Conservation (phyloP, 2,329 filamentous ascomycete species). For the Knoxdaviesia proteae region DNA sequence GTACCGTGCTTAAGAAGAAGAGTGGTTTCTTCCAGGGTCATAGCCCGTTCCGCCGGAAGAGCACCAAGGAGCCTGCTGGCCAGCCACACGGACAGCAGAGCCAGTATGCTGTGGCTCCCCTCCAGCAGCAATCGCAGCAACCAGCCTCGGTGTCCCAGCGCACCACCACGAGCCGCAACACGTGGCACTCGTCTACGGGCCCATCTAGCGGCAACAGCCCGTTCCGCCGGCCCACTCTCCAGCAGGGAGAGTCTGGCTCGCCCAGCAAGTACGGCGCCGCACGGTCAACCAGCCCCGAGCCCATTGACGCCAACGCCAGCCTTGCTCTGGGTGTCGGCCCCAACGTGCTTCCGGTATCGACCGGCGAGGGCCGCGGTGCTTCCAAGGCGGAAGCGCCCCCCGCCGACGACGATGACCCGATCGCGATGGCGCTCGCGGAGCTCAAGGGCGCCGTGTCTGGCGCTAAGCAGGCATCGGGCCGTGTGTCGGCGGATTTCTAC, state of each 20-base stretch:
- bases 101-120: not conserved
- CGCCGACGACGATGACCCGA: slow-evolving; percentile 51
- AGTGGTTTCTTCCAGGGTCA: slow-evolving; percentile 88
- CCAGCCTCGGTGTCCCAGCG: slow-evolving; percentile 11
- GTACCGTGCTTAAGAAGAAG: slow-evolving; percentile 38
- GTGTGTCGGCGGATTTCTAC: slow-evolving; percentile 91
- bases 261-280: too few relatives aligned
- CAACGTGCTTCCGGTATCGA: slow-evolving; percentile 85
- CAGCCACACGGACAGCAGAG: too few relatives aligned
- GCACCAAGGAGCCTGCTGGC: slow-evolving; percentile 41
- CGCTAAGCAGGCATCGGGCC: slow-evolving; percentile 51
- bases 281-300: slow-evolving; percentile 43
- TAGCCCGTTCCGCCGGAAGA: slow-evolving; percentile 83
- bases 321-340: slow-evolving; percentile 87
- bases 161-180: slow-evolving; percentile 28
- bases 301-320: slow-evolving; percentile 77
- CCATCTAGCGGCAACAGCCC: slow-evolving; percentile 7
- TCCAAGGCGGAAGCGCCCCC: slow-evolving; percentile 14
- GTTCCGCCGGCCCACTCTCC: too few relatives aligned
- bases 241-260: too few relatives aligned
- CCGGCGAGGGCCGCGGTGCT: slow-evolving; percentile 10
- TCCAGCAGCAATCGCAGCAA: not conserved
- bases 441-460: slow-evolving; percentile 59
- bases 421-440: slow-evolving; percentile 79
- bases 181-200: slow-evolving; percentile 28